Percentiles rank a stretch among this genome's conserved stretches.
These are phyloP conservation scores for Epichloe typhina DNA, from an alignment of 2,329 filamentous ascomycete species.

Conservation along the genomic window DNA sequence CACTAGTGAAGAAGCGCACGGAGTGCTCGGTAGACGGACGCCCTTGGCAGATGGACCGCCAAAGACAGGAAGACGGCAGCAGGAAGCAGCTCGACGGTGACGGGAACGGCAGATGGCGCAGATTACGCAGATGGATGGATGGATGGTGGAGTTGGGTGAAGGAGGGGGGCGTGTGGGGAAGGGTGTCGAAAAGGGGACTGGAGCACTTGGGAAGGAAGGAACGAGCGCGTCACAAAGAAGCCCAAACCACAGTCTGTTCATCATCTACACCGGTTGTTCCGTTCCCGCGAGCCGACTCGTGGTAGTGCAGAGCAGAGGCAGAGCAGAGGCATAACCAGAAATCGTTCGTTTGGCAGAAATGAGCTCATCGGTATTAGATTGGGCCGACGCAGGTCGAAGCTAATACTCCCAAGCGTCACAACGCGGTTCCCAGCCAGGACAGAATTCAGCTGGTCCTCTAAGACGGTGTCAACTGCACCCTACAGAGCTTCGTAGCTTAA, in stretches of 20 bases:
- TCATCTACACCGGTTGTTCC: no score
- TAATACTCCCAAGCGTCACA: no score
- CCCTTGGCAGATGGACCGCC: not conserved
- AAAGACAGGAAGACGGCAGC: not conserved
- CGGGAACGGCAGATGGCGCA: constrained; percentile 2
- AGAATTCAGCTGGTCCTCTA: not conserved
- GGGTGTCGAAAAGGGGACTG: not conserved
- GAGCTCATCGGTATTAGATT: no score
- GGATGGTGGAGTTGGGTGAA: not conserved
- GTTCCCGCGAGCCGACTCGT: no score
- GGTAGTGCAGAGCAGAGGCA: not conserved
- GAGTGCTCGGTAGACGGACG: not conserved
- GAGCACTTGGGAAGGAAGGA: constrained; percentile 2
- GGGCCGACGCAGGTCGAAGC: no score
- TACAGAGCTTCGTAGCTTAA: not conserved
- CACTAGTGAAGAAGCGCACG: not conserved
- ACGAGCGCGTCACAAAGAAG: not conserved
- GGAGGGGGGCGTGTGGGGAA: not conserved
- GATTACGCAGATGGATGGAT: not conserved
- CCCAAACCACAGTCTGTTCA: not conserved
- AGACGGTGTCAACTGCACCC: not conserved
- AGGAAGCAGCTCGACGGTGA: not conserved
- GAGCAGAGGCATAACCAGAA: not conserved
- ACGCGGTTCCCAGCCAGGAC: no score
- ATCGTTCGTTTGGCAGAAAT: no score